Evolutionary conservation across 192 early-diverging fungal genomes (phyloP).

Genomic region (Backusella liffmaniae): DNA sequence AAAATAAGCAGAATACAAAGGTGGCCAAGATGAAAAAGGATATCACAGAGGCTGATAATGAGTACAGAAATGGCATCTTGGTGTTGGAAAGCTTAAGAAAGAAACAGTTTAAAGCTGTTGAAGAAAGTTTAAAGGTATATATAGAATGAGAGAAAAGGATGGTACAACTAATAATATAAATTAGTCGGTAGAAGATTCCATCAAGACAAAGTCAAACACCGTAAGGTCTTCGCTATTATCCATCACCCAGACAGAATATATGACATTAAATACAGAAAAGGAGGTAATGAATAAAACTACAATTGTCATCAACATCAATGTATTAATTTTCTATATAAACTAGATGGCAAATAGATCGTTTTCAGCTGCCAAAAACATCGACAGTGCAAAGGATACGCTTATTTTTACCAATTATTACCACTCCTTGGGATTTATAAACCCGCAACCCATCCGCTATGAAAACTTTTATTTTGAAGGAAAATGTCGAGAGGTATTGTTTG

Average conservation of each 20-base stretch:
- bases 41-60: constrained; percentile 33
- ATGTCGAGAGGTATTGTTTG: constrained; percentile 40
- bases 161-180: background rate
- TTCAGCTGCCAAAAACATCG: constrained; percentile 1
- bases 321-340: background rate
- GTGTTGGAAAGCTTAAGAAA: constrained; percentile 26
- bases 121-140: constrained; percentile 9
- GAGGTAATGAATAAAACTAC: background rate
- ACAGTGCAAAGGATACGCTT: constrained; percentile 22
- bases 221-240: background rate
- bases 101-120: constrained; percentile 2
- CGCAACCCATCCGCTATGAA: constrained; percentile 29
- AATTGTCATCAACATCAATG: background rate
- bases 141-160: background rate
- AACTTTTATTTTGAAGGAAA: constrained; percentile 32
- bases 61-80: constrained; percentile 32
- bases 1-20: constrained; percentile 31
- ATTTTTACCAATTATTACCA: constrained; percentile 25
- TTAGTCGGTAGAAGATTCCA: background rate
- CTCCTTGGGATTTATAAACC: background rate
- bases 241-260: background rate
- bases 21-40: constrained; percentile 42
- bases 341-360: constrained; percentile 7
- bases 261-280: background rate
- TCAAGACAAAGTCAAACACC: constrained; percentile 10